Percentiles rank a stretch among this genome's conserved stretches.
Evolutionary conservation across 257 asterid genomes (phyloP).

Genomic region (Solanum appendiculatum): DNA sequence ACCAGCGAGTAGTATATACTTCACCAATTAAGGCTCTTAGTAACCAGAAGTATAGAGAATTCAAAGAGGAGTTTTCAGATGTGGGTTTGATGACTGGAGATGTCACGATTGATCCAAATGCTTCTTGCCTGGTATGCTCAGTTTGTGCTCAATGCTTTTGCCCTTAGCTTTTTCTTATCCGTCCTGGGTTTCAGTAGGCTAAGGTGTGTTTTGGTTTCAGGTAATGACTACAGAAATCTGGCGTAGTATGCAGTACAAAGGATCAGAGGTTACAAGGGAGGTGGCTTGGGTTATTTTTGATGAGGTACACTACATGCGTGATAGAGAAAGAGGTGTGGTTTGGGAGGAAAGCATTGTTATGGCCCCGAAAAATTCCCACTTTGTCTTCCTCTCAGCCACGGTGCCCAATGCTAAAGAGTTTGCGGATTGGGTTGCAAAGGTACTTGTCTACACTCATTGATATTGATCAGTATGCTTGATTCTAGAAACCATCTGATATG

Average conservation of each 20-base stretch:
- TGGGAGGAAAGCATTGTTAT: conserved; percentile 98
- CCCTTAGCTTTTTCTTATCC: background rate
- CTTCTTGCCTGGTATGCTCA: conserved; percentile 90
- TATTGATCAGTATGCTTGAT: background rate
- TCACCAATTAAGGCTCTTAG: conserved; percentile 97
- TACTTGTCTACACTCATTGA: conserved; percentile 5
- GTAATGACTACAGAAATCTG: conserved; percentile 99
- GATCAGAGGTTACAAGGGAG: conserved; percentile 83
- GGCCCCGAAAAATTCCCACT: conserved; percentile 85
- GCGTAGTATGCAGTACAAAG: conserved; percentile 99
- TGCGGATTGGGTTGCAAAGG: conserved; percentile 99
- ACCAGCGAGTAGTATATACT: conserved; percentile 87
- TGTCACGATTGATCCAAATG: conserved; percentile 89
- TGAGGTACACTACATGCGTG: conserved; percentile 99
- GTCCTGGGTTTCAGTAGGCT: background rate
- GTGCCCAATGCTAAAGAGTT: conserved; percentile 95
- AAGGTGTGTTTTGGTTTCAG: conserved; percentile 29
- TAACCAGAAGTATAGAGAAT: conserved; percentile 94
- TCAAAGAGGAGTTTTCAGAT: conserved; percentile 95
- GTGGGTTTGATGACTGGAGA: conserved; percentile 99
- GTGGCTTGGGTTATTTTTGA: conserved; percentile 97
- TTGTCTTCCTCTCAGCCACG: conserved; percentile 91
- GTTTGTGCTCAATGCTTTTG: background rate
- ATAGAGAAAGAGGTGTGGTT: conserved; percentile 93
- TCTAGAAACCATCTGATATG: background rate